Evolutionary conservation across 202 grass and related monocot genomes (phyloP), one percentile per base, ranked within the genome.

Genomic region (Musa balbisiana): DNA sequence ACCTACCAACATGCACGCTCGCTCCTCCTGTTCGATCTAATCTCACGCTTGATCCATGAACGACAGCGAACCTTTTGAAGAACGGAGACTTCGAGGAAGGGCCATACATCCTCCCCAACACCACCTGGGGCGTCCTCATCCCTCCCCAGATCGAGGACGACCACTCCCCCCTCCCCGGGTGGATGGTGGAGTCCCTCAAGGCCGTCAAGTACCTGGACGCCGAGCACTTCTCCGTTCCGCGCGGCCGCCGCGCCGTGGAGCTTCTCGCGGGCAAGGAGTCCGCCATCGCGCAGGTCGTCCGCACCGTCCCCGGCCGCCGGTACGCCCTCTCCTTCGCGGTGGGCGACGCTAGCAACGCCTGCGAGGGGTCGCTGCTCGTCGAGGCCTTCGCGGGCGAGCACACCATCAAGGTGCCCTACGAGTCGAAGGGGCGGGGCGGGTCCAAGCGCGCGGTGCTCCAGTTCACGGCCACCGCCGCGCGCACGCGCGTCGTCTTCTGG

Each of bases 81-180:
- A 96, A 96, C 24, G 92, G 89, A 0, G 89, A 92, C 59, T 92
- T 96, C 69, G 92, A 96, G 87, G 89, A 92, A 69, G 92, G 92
- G 0, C 92, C 92, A 0, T 88, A 87, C 87, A 92, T 96, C 55
- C 75, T 92, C 79, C 89, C 92, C 59, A 88, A 83, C 62, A 87
- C 85, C 0, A 88, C 21, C 20, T 90, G 87, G 81, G 92, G 92
- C 3, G 92, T 96, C 69, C 83, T 96, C 22, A 73, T 96, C 59
- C 92, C 92, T 13, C 71, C 92, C 14, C 11, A 52, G 2, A 51
- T 72, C 49, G 89, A 82, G 22, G 92, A 96, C 27, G 87, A 88
- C 3, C 89, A 90, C 84, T 92, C 88, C 50, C 85, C 92, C 49
- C 64, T 92, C 20, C 85, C 92, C 0, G 92, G 92, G 11, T 96